These are phyloP conservation scores for Fraxinus quadrangulata DNA, from an alignment of 257 asterid genomes.

Conservation along the genomic window DNA sequence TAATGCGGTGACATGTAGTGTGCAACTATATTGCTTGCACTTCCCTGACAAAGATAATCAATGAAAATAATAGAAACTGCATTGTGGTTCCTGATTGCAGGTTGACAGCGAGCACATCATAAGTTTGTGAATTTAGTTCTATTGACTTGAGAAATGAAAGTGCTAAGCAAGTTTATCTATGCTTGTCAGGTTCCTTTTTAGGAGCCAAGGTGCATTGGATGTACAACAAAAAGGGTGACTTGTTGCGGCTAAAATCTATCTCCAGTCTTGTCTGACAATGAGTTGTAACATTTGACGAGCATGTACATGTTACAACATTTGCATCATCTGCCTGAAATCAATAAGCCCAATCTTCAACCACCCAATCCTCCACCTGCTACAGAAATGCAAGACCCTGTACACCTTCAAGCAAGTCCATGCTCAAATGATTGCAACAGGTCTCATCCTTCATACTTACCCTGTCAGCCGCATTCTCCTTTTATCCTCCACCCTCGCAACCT, in stretches of 20 bases:
- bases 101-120: not conserved
- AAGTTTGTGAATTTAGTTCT: not conserved
- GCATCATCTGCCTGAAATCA: constrained; percentile 43
- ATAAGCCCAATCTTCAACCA: constrained; percentile 45
- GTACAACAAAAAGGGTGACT: constrained; percentile 12
- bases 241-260: constrained; percentile 15
- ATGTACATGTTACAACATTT: constrained; percentile 20
- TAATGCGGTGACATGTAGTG: not conserved
- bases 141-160: not conserved
- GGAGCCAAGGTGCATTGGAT: constrained; percentile 16
- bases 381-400: constrained; percentile 54
- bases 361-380: constrained; percentile 50
- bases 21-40: too few species aligned
- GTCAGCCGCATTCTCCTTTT: constrained; percentile 57
- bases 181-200: constrained; percentile 18
- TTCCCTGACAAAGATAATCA: not conserved
- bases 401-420: constrained; percentile 58
- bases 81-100: not conserved
- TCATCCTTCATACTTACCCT: constrained; percentile 69
- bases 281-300: constrained; percentile 28
- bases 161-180: not conserved
- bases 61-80: not conserved
- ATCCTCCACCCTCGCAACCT: constrained; percentile 48
- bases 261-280: constrained; percentile 13
- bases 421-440: constrained; percentile 66